Conservation (phyloP, 2,329 filamentous ascomycete species). For the Fusarium algeriense region DNA sequence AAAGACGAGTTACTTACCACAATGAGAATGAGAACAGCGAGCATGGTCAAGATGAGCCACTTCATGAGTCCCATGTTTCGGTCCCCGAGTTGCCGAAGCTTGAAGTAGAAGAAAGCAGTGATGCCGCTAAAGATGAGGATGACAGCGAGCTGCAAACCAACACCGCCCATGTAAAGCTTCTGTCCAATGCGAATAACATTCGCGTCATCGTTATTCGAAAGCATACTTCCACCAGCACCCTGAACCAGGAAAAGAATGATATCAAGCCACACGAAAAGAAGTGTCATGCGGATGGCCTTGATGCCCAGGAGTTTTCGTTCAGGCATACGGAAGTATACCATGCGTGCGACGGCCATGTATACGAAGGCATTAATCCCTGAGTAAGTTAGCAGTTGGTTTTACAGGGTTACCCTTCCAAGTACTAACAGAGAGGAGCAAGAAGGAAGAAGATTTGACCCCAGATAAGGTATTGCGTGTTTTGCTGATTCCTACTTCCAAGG, state of each 20-base stretch:
- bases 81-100: slow-evolving; percentile 41
- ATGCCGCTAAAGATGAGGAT: slow-evolving; percentile 54
- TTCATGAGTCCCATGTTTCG: slow-evolving; percentile 48
- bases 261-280: slow-evolving; percentile 62
- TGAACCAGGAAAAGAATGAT: slow-evolving; percentile 62
- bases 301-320: slow-evolving; percentile 53
- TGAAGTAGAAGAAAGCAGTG: slow-evolving; percentile 53
- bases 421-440: slow-evolving; percentile 56
- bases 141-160: slow-evolving; percentile 54
- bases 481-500: slow-evolving; percentile 54
- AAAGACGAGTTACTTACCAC: slow-evolving; percentile 46
- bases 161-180: slow-evolving; percentile 56
- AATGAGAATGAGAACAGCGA: slow-evolving; percentile 52
- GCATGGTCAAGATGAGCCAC: slow-evolving; percentile 52
- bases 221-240: slow-evolving; percentile 54
- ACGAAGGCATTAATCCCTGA: slow-evolving; percentile 59
- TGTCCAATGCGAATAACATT: slow-evolving; percentile 51
- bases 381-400: background rate
- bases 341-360: slow-evolving; percentile 59
- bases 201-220: slow-evolving; percentile 46
- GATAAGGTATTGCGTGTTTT: slow-evolving; percentile 50
- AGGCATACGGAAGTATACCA: slow-evolving; percentile 56
- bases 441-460: slow-evolving; percentile 55
- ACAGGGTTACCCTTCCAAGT: background rate
- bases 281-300: slow-evolving; percentile 55